Percentiles rank a stretch among this genome's conserved stretches.
Evolutionary conservation across 331 rosid genomes (phyloP).

Genomic region (Stylosanthes scabra): DNA sequence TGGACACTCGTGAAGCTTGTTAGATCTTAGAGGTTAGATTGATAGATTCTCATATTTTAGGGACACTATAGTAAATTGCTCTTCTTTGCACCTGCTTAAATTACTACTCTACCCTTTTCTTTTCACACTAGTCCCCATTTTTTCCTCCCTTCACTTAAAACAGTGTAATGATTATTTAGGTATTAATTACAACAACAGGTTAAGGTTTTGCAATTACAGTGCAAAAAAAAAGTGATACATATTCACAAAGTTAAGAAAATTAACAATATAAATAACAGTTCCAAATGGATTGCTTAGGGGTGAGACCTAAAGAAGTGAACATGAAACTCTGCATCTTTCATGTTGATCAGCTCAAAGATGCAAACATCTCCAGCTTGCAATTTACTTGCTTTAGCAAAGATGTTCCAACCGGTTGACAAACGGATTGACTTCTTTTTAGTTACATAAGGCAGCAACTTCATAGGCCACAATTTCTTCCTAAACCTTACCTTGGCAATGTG

Average conservation of each 20-base stretch:
- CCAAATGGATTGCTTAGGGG: neutral
- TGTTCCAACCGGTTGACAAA: slow-evolving; percentile 26
- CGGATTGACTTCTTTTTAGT: neutral
- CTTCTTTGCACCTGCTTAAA: no score
- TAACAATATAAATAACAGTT: neutral
- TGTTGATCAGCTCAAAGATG: slow-evolving; percentile 44
- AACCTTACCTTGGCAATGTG: neutral
- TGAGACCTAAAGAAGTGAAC: slow-evolving; percentile 23
- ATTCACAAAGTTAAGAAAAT: neutral
- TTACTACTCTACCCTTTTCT: no score
- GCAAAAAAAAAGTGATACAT: neutral
- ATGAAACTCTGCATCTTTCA: neutral
- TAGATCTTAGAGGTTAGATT: no score
- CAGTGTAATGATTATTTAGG: neutral
- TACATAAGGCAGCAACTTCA: neutral
- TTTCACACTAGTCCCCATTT: no score
- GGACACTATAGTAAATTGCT: no score
- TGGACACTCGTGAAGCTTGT: no score
- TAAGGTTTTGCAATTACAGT: neutral
- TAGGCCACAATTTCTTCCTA: slow-evolving; percentile 26
- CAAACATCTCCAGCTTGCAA: slow-evolving; percentile 38
- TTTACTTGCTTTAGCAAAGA: slow-evolving; percentile 33
- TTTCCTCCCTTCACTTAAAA: no score
- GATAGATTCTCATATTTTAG: no score
- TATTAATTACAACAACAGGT: neutral